Evolutionary conservation across 2,329 filamentous ascomycete species (phyloP).

Genomic region (Aspergillus sp.): DNA sequence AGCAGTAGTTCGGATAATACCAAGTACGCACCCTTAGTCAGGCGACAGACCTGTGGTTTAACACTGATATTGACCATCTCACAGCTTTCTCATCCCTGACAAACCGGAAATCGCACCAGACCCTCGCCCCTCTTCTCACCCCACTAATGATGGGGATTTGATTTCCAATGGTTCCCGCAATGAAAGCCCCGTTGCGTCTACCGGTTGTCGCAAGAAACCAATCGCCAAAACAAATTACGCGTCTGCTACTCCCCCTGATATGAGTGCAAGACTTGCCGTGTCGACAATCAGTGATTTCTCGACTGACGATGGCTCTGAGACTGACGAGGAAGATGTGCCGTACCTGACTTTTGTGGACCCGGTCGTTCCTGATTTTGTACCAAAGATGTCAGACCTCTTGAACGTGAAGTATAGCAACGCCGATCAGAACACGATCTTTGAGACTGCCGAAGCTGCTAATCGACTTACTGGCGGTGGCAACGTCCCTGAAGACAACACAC

Average conservation of each 20-base stretch:
- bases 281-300: not conserved
- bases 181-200: not conserved
- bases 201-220: not conserved
- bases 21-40: not conserved
- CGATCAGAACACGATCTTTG: not conserved
- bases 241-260: not conserved
- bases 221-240: not conserved
- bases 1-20: not conserved
- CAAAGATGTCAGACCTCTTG: not conserved
- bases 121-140: not conserved
- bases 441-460: not conserved
- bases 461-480: not conserved
- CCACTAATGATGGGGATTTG: not conserved
- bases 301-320: not conserved
- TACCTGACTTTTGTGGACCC: not conserved
- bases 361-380: not conserved
- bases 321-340: not conserved
- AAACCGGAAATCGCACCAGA: not conserved
- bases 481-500: slow-evolving; percentile 14
- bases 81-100: too few relatives aligned
- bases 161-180: not conserved
- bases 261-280: not conserved
- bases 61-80: too few relatives aligned
- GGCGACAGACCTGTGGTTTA: not conserved
- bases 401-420: not conserved